Conservation (phyloP, 257 asterid genomes). For the Thymus quinquecostatus region DNA sequence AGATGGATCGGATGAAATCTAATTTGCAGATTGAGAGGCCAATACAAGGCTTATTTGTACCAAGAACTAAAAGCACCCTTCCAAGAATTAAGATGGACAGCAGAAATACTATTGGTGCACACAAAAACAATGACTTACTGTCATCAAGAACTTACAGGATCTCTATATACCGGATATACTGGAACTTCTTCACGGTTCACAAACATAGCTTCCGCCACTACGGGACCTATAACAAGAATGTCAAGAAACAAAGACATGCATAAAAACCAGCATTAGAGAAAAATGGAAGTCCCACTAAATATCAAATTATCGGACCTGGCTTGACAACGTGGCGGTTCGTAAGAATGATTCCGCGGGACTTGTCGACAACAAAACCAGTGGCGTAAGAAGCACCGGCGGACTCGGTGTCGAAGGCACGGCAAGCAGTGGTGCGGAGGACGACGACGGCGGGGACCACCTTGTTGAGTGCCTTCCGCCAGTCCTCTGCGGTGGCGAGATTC, state of each 20-base stretch:
- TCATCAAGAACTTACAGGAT: conserved; percentile 61
- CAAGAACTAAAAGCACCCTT: conserved; percentile 19
- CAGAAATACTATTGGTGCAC: conserved; percentile 7
- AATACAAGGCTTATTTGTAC: conserved; percentile 5
- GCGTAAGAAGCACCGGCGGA: conserved; percentile 94
- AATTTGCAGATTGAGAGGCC: not conserved
- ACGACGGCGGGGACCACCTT: conserved; percentile 95
- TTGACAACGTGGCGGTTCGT: conserved; percentile 96
- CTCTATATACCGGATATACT: conserved; percentile 87
- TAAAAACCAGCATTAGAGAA: conserved; percentile 1
- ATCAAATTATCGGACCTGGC: conserved; percentile 56
- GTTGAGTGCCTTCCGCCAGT: conserved; percentile 88
- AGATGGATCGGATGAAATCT: not conserved
- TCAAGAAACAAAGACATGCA: conserved; percentile 8
- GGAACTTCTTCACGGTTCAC: conserved; percentile 95
- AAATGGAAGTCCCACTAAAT: conserved; percentile 16
- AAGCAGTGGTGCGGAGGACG: conserved; percentile 92
- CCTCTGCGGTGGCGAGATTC: conserved; percentile 75
- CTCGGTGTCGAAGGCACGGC: conserved; percentile 94
- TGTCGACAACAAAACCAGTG: conserved; percentile 91
- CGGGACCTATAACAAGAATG: conserved; percentile 66
- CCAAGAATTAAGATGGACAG: not conserved
- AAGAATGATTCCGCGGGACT: conserved; percentile 88
- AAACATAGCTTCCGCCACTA: conserved; percentile 97
- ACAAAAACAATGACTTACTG: not conserved